Evolutionary conservation across 2,329 filamentous ascomycete species (phyloP).

Genomic region (Huntiella moniliformis): DNA sequence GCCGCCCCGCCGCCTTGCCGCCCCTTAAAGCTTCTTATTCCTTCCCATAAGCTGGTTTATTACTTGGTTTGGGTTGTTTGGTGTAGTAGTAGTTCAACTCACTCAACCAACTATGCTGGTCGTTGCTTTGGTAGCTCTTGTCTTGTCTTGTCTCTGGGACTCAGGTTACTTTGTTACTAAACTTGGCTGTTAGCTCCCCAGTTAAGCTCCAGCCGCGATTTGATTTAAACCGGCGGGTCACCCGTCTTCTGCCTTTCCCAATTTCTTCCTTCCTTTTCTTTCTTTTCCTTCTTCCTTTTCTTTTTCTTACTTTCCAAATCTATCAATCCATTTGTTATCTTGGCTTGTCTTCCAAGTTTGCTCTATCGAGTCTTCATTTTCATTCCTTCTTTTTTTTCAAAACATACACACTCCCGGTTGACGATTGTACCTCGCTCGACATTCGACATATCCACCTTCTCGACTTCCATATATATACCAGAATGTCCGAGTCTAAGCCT

Average conservation of each 20-base stretch:
- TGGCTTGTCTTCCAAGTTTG: neutral
- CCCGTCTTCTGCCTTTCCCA: constrained; percentile 5
- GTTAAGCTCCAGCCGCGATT: no score
- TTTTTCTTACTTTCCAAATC: constrained; percentile 2
- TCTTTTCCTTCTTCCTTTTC: constrained; percentile 1
- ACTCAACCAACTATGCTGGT: no score
- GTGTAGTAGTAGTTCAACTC: no score
- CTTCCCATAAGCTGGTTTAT: constrained; percentile 4
- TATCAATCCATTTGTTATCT: constrained; percentile 2
- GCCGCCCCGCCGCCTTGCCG: constrained; percentile 1
- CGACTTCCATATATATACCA: constrained; percentile 13
- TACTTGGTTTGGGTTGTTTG: neutral
- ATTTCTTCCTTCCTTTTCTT: constrained; percentile 6
- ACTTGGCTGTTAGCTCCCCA: no score
- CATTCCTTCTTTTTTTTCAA: neutral
- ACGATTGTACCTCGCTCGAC: constrained; percentile 2
- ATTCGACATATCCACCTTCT: constrained; percentile 7
- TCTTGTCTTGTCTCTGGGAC: no score
- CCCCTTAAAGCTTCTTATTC: constrained; percentile 11
- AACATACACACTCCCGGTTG: neutral
- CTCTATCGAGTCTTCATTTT: neutral
- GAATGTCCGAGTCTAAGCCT: constrained; percentile 52
- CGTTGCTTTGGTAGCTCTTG: no score
- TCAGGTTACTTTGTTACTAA: no score
- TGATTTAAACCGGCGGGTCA: no score